Evolutionary conservation across 2,329 filamentous ascomycete genomes (phyloP).

Genomic region (Aspergillus sojae): DNA sequence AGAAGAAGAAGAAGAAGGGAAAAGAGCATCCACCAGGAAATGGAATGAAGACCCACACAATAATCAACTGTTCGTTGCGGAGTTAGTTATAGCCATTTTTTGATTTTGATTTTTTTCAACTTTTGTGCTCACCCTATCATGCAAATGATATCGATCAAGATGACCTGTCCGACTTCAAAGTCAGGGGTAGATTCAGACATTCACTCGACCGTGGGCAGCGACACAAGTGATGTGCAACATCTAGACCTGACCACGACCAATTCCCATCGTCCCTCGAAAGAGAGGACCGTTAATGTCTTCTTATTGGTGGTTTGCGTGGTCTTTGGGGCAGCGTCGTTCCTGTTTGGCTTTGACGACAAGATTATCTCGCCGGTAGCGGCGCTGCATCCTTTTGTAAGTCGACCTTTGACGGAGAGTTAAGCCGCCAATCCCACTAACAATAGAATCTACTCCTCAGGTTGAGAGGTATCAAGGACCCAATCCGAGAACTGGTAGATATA

Average conservation of each 20-base stretch:
- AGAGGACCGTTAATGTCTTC: slow-evolving; percentile 27
- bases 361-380: slow-evolving; percentile 36
- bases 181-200: background rate
- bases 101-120: too few species aligned
- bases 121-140: background rate
- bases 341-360: slow-evolving; percentile 39
- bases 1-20: background rate
- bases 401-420: background rate
- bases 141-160: background rate
- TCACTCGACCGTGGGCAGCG: background rate
- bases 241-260: slow-evolving; percentile 9
- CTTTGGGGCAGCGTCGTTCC: slow-evolving; percentile 34
- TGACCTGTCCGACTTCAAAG: background rate
- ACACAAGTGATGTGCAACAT: slow-evolving; percentile 23
- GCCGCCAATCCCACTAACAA: background rate
- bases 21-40: background rate
- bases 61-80: background rate
- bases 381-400: slow-evolving; percentile 30
- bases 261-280: slow-evolving; percentile 3
- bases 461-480: slow-evolving; percentile 35
- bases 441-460: slow-evolving; percentile 21
- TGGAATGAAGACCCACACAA: background rate
- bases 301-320: slow-evolving; percentile 31
- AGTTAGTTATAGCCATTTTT: background rate
- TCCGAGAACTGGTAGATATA: slow-evolving; percentile 23